Evolutionary conservation across 345 rosid species (phyloP), one percentile per base, ranked within the genome.

Genomic region (Corymbia maculata): DNA sequence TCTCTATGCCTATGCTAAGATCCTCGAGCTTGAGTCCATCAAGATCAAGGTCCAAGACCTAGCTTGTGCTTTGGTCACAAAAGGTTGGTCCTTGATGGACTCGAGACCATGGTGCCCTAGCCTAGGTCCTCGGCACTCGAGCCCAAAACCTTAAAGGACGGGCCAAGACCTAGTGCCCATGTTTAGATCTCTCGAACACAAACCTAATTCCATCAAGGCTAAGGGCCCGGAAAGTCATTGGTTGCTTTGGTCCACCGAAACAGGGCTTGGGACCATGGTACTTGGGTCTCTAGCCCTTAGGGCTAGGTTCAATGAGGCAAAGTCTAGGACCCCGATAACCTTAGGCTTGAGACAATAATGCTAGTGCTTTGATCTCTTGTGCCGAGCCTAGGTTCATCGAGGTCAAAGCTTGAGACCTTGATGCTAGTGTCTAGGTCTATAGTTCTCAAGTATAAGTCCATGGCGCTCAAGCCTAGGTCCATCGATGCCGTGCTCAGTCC

Each of bases 361-460:
- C 19, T 2, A 3, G 10, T 66, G 75, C 75, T 15, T 2, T 3
- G 16, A 66, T 30, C 79, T 66, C 79, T 5, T 32, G 4, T 0
- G 42, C 4, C 0, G 21, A 66, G 79, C 79, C 79, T 16, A 66
- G 9, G 21, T 30, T 55, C 61, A 55, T 55, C 2, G 28, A 55
- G 61, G 61, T 55, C 21, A 55, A 36, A 1, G 2, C 42, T 3
- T 0, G 2, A 2, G 42, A 30, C 42, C 75, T 19, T 0, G n/a
- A 1, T 30, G 8, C 21, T n/a, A 66, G 79, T 66, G 42, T 21
- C 5, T 14, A 15, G 75, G 79, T n/a, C 42, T 8, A 14, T 0
- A 0, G 3, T 5, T 1, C 75, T n/a, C 30, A n/a, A 30, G 75
- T 19, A 36, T 0, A 6, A 1, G 19, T 64, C 75, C 19, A 13